phyloP scores from a whole-genome alignment of 192 early-diverging fungal genomes.

The Obelidium mucronatum region DNA sequence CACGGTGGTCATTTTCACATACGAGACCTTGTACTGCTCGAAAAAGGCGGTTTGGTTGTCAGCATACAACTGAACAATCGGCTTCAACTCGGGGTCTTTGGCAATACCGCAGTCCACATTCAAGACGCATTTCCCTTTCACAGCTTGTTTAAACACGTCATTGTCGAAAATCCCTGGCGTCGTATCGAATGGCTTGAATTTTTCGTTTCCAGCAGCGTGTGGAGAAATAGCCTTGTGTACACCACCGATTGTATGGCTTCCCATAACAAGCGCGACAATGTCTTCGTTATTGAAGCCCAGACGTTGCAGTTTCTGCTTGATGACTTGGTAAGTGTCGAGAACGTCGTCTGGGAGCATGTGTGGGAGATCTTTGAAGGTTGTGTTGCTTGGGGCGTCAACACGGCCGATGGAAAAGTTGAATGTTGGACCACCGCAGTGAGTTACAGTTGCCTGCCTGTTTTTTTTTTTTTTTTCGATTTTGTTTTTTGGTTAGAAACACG shows the following conservation, averaged over 20 bases:
- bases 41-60: conserved; percentile 33
- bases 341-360: conserved; percentile 19
- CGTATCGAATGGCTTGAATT: conserved; percentile 41
- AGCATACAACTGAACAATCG: conserved; percentile 30
- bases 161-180: conserved; percentile 48
- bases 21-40: conserved; percentile 18
- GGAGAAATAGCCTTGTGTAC: conserved; percentile 30
- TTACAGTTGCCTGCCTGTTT: conserved; percentile 27
- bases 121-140: conserved; percentile 33
- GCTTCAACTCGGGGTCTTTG: conserved; percentile 33
- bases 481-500: too few relatives aligned
- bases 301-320: conserved; percentile 35
- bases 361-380: conserved; percentile 21
- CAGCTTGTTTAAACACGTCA: conserved; percentile 29
- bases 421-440: conserved; percentile 42
- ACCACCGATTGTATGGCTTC: conserved; percentile 38
- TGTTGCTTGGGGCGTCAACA: conserved; percentile 11
- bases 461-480: too few relatives aligned
- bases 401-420: conserved; percentile 34
- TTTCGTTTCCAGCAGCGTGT: conserved; percentile 31
- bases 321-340: conserved; percentile 13
- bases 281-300: conserved; percentile 35
- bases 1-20: conserved; percentile 17
- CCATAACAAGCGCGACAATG: conserved; percentile 36
- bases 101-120: conserved; percentile 37